A percentile compares a stretch with the other conserved stretches of the same genome.
Conservation (phyloP, 1,284 basidiomycete species). For the Exobasidium rhododendri region DNA sequence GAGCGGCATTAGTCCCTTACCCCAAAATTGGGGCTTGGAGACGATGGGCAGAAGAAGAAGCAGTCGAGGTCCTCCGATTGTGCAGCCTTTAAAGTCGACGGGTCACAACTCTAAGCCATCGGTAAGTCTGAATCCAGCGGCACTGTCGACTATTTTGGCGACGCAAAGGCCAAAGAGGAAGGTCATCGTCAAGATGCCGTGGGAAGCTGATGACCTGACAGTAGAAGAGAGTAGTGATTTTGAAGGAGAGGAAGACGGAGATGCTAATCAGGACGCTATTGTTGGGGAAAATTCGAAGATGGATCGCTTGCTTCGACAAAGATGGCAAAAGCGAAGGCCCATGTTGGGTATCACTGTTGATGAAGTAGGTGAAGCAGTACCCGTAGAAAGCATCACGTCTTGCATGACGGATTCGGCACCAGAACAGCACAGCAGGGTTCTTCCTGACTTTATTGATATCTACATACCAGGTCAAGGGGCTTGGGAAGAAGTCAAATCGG, state of each 20-base stretch:
- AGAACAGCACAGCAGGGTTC: conserved; percentile 23
- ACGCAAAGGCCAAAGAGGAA: conserved; percentile 20
- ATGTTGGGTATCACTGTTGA: not conserved
- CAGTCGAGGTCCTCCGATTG: conserved; percentile 23
- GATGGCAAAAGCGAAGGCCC: conserved; percentile 24
- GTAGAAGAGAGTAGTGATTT: not conserved
- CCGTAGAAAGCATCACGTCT: conserved; percentile 18
- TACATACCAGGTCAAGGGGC: conserved; percentile 44
- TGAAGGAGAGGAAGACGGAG: not conserved
- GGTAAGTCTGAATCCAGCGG: conserved; percentile 39
- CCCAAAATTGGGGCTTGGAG: not conserved
- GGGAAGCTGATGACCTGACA: not conserved
- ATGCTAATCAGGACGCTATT: conserved; percentile 16
- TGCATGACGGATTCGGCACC: conserved; percentile 29
- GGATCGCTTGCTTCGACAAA: conserved; percentile 8
- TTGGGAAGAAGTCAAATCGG: conserved; percentile 33
- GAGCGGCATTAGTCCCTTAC: not conserved
- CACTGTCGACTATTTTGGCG: conserved; percentile 29
- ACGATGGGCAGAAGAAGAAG: conserved; percentile 13
- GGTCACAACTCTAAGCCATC: conserved; percentile 48
- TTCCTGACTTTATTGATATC: conserved; percentile 47
- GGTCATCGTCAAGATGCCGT: conserved; percentile 6
- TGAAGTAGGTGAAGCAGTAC: conserved; percentile 5
- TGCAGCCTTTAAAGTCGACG: conserved; percentile 37
- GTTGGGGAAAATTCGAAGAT: not conserved